Evolutionary conservation across 345 rosid species (phyloP).

Genomic region (Moringa oleifera): DNA sequence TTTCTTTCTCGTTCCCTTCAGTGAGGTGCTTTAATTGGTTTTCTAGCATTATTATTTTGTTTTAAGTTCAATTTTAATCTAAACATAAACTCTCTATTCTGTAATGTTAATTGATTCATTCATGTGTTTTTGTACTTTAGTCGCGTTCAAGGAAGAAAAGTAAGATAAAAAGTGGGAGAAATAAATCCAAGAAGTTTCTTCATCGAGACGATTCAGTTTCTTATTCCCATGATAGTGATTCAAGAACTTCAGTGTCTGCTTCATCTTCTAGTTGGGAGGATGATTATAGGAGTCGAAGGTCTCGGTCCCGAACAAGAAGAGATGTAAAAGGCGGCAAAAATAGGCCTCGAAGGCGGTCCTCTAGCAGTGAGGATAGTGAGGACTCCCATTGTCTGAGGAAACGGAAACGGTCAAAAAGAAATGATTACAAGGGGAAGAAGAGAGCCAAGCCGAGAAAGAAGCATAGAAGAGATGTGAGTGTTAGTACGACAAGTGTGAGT

Average conservation of each 20-base stretch:
- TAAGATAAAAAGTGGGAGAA: constrained; percentile 34
- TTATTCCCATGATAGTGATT: constrained; percentile 38
- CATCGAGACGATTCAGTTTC: constrained; percentile 32
- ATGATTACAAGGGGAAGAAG: constrained; percentile 25
- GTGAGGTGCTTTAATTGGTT: background rate
- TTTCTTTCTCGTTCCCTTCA: background rate
- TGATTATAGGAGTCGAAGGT: constrained; percentile 38
- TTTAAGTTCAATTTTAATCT: background rate
- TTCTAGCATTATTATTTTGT: background rate
- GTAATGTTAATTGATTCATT: background rate
- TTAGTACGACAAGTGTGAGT: constrained; percentile 37
- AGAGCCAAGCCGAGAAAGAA: constrained; percentile 32
- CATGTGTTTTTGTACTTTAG: constrained; percentile 30
- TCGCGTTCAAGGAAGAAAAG: constrained; percentile 45
- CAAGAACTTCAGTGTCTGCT: constrained; percentile 32
- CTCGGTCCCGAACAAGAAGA: constrained; percentile 32
- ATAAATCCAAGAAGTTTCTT: constrained; percentile 50
- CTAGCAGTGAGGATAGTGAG: constrained; percentile 41
- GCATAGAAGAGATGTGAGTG: constrained; percentile 34
- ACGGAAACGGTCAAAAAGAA: constrained; percentile 38
- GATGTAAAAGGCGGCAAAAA: constrained; percentile 44
- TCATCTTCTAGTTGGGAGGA: constrained; percentile 52
- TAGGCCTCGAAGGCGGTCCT: constrained; percentile 41
- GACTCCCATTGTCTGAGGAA: constrained; percentile 28
- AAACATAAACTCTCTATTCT: background rate